Percentiles rank a stretch among this genome's conserved stretches.
Conservation (phyloP, 176 grass and related monocot species). For the Phragmites australis region DNA sequence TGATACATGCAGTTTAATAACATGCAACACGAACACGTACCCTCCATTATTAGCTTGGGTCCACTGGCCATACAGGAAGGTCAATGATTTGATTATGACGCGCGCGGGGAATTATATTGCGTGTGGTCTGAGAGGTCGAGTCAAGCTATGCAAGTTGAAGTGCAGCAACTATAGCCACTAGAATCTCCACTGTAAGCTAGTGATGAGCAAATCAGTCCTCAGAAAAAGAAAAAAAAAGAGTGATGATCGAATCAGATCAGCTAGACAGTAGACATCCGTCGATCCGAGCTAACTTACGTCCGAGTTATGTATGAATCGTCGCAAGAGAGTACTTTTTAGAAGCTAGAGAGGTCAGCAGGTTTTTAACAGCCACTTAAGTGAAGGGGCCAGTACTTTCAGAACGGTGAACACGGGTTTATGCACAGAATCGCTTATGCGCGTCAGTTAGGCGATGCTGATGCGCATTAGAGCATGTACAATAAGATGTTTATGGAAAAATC, state of each 20-base stretch:
- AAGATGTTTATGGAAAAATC: no score
- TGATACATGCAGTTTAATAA: no score
- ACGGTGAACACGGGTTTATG: slow-evolving; percentile 9
- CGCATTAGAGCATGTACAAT: no score
- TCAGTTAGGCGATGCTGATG: background rate
- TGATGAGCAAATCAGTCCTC: background rate
- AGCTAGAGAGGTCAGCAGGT: background rate
- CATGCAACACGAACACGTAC: no score
- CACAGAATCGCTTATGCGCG: background rate
- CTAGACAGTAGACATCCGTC: background rate
- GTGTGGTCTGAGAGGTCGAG: background rate
- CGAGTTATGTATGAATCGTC: background rate
- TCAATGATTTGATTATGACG: slow-evolving; percentile 32
- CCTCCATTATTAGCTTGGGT: background rate
- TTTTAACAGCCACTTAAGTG: slow-evolving; percentile 34
- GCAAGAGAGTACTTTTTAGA: background rate
- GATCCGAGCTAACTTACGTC: background rate
- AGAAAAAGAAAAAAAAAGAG: background rate
- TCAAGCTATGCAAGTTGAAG: background rate
- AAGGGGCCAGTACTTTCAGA: background rate
- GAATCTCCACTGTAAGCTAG: background rate
- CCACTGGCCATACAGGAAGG: background rate
- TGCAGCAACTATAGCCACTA: slow-evolving; percentile 35
- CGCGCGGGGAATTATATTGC: background rate
- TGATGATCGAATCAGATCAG: background rate